phyloP scores from a whole-genome alignment of 2,329 filamentous ascomycete genomes.

The Phoma sp. region DNA sequence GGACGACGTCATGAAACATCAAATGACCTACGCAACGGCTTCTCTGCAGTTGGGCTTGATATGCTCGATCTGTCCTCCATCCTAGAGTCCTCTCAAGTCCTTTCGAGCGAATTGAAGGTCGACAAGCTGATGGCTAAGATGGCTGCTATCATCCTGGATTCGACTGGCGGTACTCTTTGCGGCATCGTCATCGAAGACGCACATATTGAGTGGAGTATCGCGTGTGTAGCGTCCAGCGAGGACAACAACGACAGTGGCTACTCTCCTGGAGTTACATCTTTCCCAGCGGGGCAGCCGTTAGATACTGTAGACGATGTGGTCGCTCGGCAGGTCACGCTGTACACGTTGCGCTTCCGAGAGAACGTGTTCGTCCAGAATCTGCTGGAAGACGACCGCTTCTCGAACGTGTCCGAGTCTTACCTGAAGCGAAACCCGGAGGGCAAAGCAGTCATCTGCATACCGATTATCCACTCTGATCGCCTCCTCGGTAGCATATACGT shows the following conservation, averaged over 20 bases:
- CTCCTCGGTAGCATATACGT: slow-evolving; percentile 79
- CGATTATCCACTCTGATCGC: slow-evolving; percentile 76
- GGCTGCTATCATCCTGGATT: slow-evolving; percentile 81
- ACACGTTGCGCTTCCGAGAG: slow-evolving; percentile 79
- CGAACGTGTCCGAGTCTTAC: slow-evolving; percentile 75
- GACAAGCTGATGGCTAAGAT: slow-evolving; percentile 80
- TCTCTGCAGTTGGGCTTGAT: slow-evolving; percentile 73
- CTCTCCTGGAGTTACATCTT: slow-evolving; percentile 65
- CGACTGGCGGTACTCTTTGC: slow-evolving; percentile 75
- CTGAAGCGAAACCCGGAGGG: slow-evolving; percentile 72
- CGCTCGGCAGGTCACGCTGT: slow-evolving; percentile 78
- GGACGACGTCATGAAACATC: slow-evolving; percentile 52
- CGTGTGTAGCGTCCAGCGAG: slow-evolving; percentile 76
- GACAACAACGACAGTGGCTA: slow-evolving; percentile 30
- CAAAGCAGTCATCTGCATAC: slow-evolving; percentile 80
- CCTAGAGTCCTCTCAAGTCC: slow-evolving; percentile 78
- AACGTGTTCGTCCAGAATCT: slow-evolving; percentile 77
- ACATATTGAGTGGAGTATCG: slow-evolving; percentile 72
- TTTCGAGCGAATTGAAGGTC: slow-evolving; percentile 79
- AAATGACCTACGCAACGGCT: slow-evolving; percentile 65
- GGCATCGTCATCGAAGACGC: slow-evolving; percentile 78
- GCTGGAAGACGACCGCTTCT: slow-evolving; percentile 77
- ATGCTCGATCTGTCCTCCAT: slow-evolving; percentile 85
- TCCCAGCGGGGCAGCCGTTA: slow-evolving; percentile 70
- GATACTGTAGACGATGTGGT: slow-evolving; percentile 70